Percentiles rank a stretch among this genome's conserved stretches.
phyloP scores from a whole-genome alignment of 352 stramenopile genomes.

The Pythium dissimile region DNA sequence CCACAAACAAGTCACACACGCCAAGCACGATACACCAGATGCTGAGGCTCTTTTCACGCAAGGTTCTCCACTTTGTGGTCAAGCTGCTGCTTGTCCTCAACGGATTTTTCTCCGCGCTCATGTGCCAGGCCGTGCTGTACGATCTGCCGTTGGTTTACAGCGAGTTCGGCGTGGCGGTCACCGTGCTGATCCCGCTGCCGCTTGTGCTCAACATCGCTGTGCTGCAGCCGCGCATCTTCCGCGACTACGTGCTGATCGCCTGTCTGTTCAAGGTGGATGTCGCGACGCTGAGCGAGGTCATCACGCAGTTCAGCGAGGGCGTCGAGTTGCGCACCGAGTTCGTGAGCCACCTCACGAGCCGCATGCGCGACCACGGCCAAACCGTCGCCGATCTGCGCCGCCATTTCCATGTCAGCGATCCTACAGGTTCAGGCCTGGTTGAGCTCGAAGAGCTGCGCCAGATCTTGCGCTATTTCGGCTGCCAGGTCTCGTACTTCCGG shows the following conservation, averaged over 20 bases:
- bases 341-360: constrained; percentile 7
- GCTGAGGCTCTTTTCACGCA: constrained; percentile 13
- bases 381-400: neutral
- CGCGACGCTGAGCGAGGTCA: constrained; percentile 17
- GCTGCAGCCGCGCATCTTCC: constrained; percentile 18
- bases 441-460: constrained; percentile 18
- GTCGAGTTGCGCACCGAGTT: constrained; percentile 21
- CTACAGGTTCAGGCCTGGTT: neutral
- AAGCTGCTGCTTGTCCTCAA: constrained; percentile 22
- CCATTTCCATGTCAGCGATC: constrained; percentile 9
- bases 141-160: constrained; percentile 11
- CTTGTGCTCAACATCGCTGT: constrained; percentile 21
- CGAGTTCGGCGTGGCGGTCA: neutral
- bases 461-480: constrained; percentile 14
- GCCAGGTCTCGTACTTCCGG: constrained; percentile 22
- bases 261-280: constrained; percentile 18
- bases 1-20: neutral
- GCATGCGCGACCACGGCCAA: constrained; percentile 10
- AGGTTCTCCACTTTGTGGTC: constrained; percentile 9
- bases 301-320: constrained; percentile 22
- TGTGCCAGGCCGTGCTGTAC: constrained; percentile 20
- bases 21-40: neutral
- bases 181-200: constrained; percentile 3
- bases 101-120: constrained; percentile 21
- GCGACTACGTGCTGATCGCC: constrained; percentile 14